Evolutionary conservation across 495 filamentous ascomycete genomes (phyloP), one percentile per base, ranked within the genome.

Genomic region (Hypoxylon trugodes): DNA sequence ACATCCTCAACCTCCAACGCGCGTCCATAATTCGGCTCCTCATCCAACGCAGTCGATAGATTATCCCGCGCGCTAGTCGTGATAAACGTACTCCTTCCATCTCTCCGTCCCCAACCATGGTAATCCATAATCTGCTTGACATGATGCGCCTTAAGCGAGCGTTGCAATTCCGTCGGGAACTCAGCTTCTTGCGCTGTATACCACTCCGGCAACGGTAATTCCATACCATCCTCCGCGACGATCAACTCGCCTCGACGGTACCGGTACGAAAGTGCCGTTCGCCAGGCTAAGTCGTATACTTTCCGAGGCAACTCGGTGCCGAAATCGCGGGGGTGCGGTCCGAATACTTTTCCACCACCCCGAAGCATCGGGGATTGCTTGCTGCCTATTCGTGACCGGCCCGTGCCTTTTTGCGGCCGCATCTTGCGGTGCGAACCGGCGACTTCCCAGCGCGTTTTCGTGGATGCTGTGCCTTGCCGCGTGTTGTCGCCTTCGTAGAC

Each of bases 281-380:
- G 86, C 92, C 92, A 98, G 8, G 96, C 96, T 69, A 96, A 77
- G 73, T 97, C 93, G 77, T 99, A 99, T 42, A 97, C 87, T 82
- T 97, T 97, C 65, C 82, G 82, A 45, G 89, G 93, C 56, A 99
- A 81, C 28, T 81, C 84, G 13, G 92, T 93, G 48, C 85, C 84
- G 76, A 98, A 98, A 75, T 97, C 92, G 60, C 95, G 81, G 26
- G 91, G 91, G 63, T 91, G 86, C 13, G 96, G 96, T 10, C 96
- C 96, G 72, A 89, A 88, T 1, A 88, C 81, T 55, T 93, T 92
- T 68, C 92, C 96, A 74, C 95, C 95, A 57, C 95, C 95, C 41
- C 80, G 81, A 8, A 92, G 79, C 75, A 96, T 88, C 3, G 96
- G 96, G 21, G 89, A 92, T 71, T 93, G 88, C 73, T 82, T 89